Evolutionary conservation across 139 green algal species (phyloP).

Genomic region (Astrephomene gubernaculifera): DNA sequence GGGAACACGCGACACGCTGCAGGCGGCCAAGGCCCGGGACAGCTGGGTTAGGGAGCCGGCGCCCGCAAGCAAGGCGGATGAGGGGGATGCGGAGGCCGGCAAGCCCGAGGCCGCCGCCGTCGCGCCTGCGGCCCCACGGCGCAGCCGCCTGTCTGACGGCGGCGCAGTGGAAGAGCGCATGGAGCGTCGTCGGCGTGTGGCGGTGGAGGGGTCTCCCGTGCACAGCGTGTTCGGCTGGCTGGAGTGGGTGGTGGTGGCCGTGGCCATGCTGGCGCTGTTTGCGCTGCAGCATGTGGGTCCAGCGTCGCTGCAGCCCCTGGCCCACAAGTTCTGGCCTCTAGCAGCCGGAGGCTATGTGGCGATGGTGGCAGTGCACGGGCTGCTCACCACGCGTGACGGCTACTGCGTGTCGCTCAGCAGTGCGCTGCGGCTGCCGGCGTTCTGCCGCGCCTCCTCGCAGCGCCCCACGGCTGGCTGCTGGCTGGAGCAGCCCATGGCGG

Average conservation of each 20-base stretch:
- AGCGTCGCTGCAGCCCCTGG: constrained; percentile 15
- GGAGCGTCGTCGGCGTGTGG: constrained; percentile 1
- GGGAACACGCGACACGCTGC: constrained; percentile 1
- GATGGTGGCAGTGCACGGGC: constrained; percentile 35
- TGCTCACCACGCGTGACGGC: constrained; percentile 35
- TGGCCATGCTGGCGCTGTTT: constrained; percentile 35
- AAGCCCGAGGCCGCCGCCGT: neutral
- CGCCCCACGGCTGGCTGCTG: constrained; percentile 42
- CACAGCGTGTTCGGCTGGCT: constrained; percentile 42
- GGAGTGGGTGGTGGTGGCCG: constrained; percentile 44
- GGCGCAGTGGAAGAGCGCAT: constrained; percentile 14
- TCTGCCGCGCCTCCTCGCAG: constrained; percentile 19
- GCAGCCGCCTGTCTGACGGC: constrained; percentile 20
- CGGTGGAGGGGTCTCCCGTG: constrained; percentile 22
- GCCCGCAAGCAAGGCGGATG: neutral
- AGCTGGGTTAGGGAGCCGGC: constrained; percentile 2
- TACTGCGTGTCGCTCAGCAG: constrained; percentile 40
- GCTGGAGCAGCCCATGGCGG: constrained; percentile 41
- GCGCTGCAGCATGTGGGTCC: constrained; percentile 39
- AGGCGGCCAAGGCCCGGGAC: neutral
- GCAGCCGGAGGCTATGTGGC: constrained; percentile 45
- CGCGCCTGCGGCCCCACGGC: neutral
- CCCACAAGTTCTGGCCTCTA: constrained; percentile 44
- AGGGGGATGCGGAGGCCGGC: neutral
- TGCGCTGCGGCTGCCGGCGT: constrained; percentile 43